Evolutionary conservation across 129 eudicot genomes (phyloP).

Genomic region (Centaurea solstitialis): DNA sequence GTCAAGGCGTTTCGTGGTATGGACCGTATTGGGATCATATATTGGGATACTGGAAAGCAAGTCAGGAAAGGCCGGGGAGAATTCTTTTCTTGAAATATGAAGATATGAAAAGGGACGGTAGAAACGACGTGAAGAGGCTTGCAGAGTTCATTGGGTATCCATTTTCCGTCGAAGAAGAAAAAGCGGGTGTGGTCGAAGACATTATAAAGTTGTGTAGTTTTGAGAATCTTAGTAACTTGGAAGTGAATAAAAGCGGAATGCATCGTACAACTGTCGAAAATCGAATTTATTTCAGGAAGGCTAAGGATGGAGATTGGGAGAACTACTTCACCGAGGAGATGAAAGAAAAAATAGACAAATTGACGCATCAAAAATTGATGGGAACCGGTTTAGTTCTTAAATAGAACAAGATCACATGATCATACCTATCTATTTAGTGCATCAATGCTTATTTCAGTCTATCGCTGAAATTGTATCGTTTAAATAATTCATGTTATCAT

Average conservation of each 20-base stretch:
- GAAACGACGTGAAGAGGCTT: neutral
- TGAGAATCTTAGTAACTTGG: no score
- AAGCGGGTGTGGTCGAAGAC: no score
- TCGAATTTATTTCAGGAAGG: neutral
- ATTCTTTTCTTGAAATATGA: neutral
- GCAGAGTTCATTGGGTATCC: neutral
- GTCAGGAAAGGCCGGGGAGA: neutral
- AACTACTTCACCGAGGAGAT: neutral
- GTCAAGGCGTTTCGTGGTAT: neutral
- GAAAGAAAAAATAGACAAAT: neutral
- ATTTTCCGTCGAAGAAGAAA: neutral
- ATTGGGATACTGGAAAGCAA: neutral
- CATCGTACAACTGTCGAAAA: neutral
- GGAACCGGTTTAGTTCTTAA: neutral
- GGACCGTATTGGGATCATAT: neutral
- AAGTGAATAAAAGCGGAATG: no score
- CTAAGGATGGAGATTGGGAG: neutral
- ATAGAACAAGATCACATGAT: neutral
- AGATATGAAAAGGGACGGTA: neutral
- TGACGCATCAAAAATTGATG: neutral
- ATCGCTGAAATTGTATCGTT: no score
- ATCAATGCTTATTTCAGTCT: no score
- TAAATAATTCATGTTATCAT: no score
- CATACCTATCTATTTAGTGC: neutral
- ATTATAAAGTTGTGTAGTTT: no score